Conservation (phyloP, 2,329 filamentous ascomycete genomes). For the Volutella citrinella region DNA sequence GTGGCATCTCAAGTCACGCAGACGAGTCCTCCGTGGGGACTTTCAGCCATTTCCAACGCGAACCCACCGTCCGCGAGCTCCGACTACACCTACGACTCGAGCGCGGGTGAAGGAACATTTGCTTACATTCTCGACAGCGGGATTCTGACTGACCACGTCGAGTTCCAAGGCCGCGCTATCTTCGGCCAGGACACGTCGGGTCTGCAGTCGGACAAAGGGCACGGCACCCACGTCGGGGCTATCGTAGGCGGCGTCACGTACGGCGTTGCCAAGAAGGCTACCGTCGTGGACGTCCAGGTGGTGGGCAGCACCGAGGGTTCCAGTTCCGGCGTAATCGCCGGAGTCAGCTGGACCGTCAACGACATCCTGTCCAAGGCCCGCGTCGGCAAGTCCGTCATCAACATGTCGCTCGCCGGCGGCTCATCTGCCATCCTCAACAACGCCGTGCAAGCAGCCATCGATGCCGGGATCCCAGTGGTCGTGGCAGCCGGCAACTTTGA, state of each 20-base stretch:
- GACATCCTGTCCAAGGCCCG: slow-evolving; percentile 27
- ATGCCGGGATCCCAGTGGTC: slow-evolving; percentile 34
- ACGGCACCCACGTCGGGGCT: slow-evolving; percentile 19
- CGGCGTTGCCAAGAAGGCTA: slow-evolving; percentile 37
- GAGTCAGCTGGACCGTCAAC: slow-evolving; percentile 30
- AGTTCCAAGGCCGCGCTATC: slow-evolving; percentile 12
- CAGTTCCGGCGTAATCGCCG: slow-evolving; percentile 23
- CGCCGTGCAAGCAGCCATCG: slow-evolving; percentile 16
- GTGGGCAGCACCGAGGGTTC: slow-evolving; percentile 23
- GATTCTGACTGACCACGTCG: slow-evolving; percentile 7
- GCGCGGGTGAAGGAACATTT: slow-evolving; percentile 9
- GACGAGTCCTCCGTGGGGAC: slow-evolving; percentile 8
- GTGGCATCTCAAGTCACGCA: not conserved
- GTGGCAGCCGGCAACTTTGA: slow-evolving; percentile 24
- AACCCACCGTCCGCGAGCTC: slow-evolving; percentile 7
- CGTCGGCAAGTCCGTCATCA: slow-evolving; percentile 35
- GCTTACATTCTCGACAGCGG: slow-evolving; percentile 16
- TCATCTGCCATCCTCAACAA: slow-evolving; percentile 12
- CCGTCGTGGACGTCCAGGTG: slow-evolving; percentile 42
- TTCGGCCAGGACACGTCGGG: slow-evolving; percentile 10
- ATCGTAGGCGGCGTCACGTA: slow-evolving; percentile 19
- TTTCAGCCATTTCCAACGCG: slow-evolving; percentile 13
- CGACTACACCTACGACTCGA: slow-evolving; percentile 12
- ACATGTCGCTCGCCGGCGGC: slow-evolving; percentile 36
- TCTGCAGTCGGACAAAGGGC: slow-evolving; percentile 8